Evolutionary conservation across 177 flowering plant species (phyloP).

Genomic region (Vitis hybrid): DNA sequence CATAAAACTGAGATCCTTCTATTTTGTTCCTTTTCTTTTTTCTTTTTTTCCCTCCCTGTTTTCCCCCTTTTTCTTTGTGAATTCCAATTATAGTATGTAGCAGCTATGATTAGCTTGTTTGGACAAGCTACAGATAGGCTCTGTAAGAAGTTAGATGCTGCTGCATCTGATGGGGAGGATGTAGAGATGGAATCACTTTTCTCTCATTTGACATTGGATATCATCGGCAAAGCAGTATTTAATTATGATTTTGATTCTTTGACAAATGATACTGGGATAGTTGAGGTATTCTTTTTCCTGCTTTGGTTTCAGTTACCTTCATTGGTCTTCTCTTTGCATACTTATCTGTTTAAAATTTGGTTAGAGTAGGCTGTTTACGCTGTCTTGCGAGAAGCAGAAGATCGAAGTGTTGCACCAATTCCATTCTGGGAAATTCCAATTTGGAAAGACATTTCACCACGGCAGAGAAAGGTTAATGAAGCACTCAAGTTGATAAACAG

Average conservation of each 20-base stretch:
- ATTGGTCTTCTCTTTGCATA: not conserved
- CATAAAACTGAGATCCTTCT: slow-evolving; percentile 1
- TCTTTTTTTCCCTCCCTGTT: not conserved
- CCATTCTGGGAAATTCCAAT: slow-evolving; percentile 94
- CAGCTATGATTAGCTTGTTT: slow-evolving; percentile 87
- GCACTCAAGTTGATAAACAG: slow-evolving; percentile 81
- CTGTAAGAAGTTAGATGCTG: slow-evolving; percentile 78
- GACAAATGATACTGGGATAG: slow-evolving; percentile 87
- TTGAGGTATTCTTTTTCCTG: slow-evolving; percentile 55
- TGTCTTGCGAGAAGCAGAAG: slow-evolving; percentile 92
- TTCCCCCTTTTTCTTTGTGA: slow-evolving; percentile 1
- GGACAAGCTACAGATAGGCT: slow-evolving; percentile 86
- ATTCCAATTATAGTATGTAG: slow-evolving; percentile 62
- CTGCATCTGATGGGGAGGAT: slow-evolving; percentile 89
- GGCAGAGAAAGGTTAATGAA: slow-evolving; percentile 65
- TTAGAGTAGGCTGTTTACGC: slow-evolving; percentile 86
- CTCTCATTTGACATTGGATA: slow-evolving; percentile 86
- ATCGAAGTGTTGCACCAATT: slow-evolving; percentile 79
- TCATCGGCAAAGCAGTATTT: slow-evolving; percentile 95
- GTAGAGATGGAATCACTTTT: slow-evolving; percentile 99
- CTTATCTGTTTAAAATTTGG: slow-evolving; percentile 10
- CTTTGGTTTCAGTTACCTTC: not conserved
- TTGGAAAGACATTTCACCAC: slow-evolving; percentile 96
- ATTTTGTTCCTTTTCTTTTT: slow-evolving; percentile 1
- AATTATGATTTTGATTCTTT: slow-evolving; percentile 97